Base-by-base conservation (phyloP, 768 basidiomycete species). In the Mycena indigotica region DNA sequence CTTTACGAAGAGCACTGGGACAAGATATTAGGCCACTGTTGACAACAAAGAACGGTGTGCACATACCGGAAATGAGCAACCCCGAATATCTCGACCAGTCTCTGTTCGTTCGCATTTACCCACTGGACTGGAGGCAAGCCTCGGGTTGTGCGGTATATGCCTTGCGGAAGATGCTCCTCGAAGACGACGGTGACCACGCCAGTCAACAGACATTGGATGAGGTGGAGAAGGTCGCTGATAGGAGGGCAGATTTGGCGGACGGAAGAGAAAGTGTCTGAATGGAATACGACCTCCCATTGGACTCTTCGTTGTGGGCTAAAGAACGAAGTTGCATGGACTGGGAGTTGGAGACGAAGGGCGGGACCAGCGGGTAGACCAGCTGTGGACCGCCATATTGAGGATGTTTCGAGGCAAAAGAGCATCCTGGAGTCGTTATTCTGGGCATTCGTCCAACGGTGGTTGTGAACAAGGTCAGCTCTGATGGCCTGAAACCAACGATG, bases 241-340 rank as follows among this genome's bases (percentile, higher is more conserved):
- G 87, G 87, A 28, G 82, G 80, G 54, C 84, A 82, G 63, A 85
- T 82, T 70, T 86, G 85, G 29, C 87, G 79, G 55, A 87, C 80
- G 26, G 84, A 85, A 66, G 86, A 86, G 72, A 88, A 89, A 50
- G 85, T 83, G 71, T 88, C 87, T 66, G 83, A 84, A 69, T 88
- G 90, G 69, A 93, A 93, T 65, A 91, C 89, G 90, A 92, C 91
- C 70, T 92, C 84, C 91, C 91, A 93, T 69, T 92, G 90, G 45
- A 92, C 82, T 58, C 89, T 84, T 64, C 91, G 77, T 69, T 93
- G 89, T 12, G 89, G 89, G 49, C 87, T 88, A 75, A 93, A 93
- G 73, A 93, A 93, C 24, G 91, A 90, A 38, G 86, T 87, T 35
- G 91, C 90, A 61, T 92, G 85, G 56, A 85, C 78, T 6, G 91